Percentiles rank a stretch among this genome's conserved stretches.
Conservation (phyloP, 495 filamentous ascomycete genomes). For the Hypomontagnella submonticulosa region DNA sequence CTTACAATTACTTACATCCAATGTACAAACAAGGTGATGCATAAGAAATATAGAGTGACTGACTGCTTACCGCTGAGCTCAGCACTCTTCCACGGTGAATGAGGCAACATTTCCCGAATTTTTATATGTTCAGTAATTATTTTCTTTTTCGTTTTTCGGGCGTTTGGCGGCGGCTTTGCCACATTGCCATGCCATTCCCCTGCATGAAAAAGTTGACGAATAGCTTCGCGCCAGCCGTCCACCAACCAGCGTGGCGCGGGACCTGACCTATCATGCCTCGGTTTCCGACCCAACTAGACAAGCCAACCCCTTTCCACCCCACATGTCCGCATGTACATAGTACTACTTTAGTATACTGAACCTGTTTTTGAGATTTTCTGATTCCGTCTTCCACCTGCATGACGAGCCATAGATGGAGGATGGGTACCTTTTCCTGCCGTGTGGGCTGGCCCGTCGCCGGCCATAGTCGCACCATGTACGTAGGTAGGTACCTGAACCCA, state of each 20-base stretch:
- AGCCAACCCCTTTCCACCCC: slow-evolving; percentile 26
- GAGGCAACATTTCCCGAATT: too few relatives aligned
- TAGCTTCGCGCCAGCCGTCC: slow-evolving; percentile 38
- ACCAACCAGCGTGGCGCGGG: slow-evolving; percentile 21
- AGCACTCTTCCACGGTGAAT: too few relatives aligned
- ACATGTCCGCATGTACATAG: too few relatives aligned
- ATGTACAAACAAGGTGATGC: too few relatives aligned
- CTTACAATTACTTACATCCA: too few relatives aligned
- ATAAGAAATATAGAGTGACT: too few relatives aligned
- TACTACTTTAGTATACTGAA: too few relatives aligned
- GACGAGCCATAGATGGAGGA: slow-evolving; percentile 4
- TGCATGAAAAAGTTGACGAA: slow-evolving; percentile 38
- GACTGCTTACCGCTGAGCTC: too few relatives aligned
- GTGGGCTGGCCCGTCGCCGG: slow-evolving; percentile 17
- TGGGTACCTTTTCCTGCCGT: slow-evolving; percentile 17
- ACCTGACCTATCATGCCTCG: slow-evolving; percentile 28
- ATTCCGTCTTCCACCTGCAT: slow-evolving; percentile 24
- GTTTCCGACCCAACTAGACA: slow-evolving; percentile 19
- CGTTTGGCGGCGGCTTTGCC: slow-evolving; percentile 15
- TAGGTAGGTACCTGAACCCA: slow-evolving; percentile 10
- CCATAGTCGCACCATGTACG: slow-evolving; percentile 9
- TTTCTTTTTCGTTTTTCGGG: slow-evolving; percentile 4
- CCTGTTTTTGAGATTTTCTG: neutral
- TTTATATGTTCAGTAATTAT: too few relatives aligned
- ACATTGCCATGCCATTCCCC: slow-evolving; percentile 30